These are phyloP conservation scores for Colletotrichum simmondsii DNA, from an alignment of 2,329 filamentous ascomycete genomes.

Conservation along the genomic window DNA sequence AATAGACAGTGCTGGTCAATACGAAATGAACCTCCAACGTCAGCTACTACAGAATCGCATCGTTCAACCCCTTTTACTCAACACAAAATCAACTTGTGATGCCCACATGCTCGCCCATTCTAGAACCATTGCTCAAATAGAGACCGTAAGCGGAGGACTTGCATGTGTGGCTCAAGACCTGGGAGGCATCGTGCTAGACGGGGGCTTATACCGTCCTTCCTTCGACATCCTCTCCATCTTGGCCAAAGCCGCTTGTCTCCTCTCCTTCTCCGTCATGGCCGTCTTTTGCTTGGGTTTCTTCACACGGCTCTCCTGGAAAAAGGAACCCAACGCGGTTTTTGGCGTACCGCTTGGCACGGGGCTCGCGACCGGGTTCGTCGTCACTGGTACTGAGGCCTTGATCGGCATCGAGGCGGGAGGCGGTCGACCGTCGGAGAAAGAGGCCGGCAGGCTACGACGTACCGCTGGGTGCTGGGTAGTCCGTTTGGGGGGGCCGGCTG, in stretches of 20 bases:
- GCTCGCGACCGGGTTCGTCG: not conserved
- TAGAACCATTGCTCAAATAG: too few species aligned
- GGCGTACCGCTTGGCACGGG: not conserved
- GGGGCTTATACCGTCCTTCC: slow-evolving; percentile 16
- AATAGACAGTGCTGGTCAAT: not conserved
- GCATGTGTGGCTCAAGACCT: not conserved
- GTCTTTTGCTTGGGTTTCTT: slow-evolving; percentile 29
- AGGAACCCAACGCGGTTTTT: not conserved
- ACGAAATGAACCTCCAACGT: not conserved
- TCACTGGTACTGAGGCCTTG: not conserved
- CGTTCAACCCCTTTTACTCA: not conserved
- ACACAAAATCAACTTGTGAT: not conserved
- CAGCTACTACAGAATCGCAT: not conserved
- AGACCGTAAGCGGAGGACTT: not conserved
- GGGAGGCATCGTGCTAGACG: slow-evolving; percentile 5
- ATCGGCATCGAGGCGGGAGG: not conserved
- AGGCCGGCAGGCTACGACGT: slow-evolving; percentile 10
- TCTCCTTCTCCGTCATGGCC: slow-evolving; percentile 14
- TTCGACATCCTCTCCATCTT: slow-evolving; percentile 16
- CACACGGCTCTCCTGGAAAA: slow-evolving; percentile 22
- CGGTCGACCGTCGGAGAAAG: not conserved
- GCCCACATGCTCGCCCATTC: not conserved
- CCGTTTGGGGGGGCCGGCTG: not conserved
- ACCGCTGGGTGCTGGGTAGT: not conserved
- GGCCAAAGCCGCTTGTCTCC: not conserved